Evolutionary conservation across 2,329 filamentous ascomycete species (phyloP), one percentile per base, ranked within the genome.

Genomic region (Bimuria novae-zelandiae): DNA sequence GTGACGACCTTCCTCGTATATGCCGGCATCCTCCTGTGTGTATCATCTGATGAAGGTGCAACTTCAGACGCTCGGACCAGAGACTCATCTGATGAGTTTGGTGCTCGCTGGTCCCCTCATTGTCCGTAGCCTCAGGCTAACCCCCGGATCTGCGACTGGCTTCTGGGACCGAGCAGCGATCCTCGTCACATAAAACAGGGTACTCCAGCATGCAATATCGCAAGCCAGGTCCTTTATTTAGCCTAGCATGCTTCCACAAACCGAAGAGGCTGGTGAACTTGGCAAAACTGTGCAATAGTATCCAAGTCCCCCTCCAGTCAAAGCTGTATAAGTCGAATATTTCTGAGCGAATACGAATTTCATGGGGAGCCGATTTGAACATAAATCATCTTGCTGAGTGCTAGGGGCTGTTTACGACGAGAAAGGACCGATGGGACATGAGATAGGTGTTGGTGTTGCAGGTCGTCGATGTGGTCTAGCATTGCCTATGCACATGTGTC

Each of bases 51-150:
- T 7, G 21, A 46, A 16, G 21, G 29, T 16, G 17, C 30, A 17
- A 27, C 4, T 11, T 22, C 11, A 35, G 2, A 6, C 5, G 7
- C 17, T 27, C 16, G 21, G n/a, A n/a, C 23, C 32, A 27, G 16
- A 8, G 8, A 4, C 22, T 3, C 19, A 3, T 35, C 27, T 25
- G 3, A 7, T 35, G 27, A 7, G 17, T 22, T 39, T 35, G n/a
- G 21, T 14, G 11, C 19, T 21, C 30, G 41, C 40, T 32, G 17
- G 35, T 47, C 55, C 52, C 55, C 57, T 57, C 57, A 57, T 57
- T 60, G 12, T 57, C 57, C 52, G 57, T 57, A 44, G 41, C 54
- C 33, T n/a, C 14, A 23, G 3, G 35, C 32, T 44, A 33, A 33
- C 7, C 33, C 27, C 12, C 32, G 14, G 29, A n/a, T 25, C 10